Percentiles rank a stretch among this genome's conserved stretches.
Conservation (phyloP, 352 stramenopile species). For the Globisporangium sylvaticum region DNA sequence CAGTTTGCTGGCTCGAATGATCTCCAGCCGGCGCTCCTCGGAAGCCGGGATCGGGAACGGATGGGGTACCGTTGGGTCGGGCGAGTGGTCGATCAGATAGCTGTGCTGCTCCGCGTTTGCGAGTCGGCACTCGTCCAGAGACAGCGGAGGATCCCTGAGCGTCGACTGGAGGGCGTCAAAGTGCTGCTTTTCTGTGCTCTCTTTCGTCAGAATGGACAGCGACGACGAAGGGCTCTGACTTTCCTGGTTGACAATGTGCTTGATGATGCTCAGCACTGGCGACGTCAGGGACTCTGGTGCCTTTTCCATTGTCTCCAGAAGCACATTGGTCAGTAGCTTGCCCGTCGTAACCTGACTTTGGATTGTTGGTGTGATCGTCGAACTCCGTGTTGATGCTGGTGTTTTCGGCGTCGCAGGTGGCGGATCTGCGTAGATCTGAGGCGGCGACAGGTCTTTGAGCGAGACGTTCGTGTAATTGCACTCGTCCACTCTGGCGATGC, state of each 20-base stretch:
- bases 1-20: conserved; percentile 9
- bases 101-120: conserved; percentile 7
- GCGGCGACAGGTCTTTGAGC: conserved; percentile 7
- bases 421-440: background rate
- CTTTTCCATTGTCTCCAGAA: conserved; percentile 17
- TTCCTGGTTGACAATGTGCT: conserved; percentile 17
- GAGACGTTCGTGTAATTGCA: conserved; percentile 4
- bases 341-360: conserved; percentile 1
- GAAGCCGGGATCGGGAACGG: background rate
- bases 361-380: background rate
- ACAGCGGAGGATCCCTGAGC: background rate
- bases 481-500: conserved; percentile 7
- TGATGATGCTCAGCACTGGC: conserved; percentile 30
- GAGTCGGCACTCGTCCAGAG: conserved; percentile 12
- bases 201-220: background rate
- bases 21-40: conserved; percentile 11
- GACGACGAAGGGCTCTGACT: background rate
- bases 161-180: background rate
- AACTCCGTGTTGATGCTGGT: background rate
- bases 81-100: conserved; percentile 15
- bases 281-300: conserved; percentile 7
- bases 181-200: conserved; percentile 10
- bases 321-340: conserved; percentile 13
- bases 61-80: background rate
- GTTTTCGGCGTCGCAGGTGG: background rate